phyloP scores from a whole-genome alignment of 805 yeast genomes.

The Yarrowia sp. region DNA sequence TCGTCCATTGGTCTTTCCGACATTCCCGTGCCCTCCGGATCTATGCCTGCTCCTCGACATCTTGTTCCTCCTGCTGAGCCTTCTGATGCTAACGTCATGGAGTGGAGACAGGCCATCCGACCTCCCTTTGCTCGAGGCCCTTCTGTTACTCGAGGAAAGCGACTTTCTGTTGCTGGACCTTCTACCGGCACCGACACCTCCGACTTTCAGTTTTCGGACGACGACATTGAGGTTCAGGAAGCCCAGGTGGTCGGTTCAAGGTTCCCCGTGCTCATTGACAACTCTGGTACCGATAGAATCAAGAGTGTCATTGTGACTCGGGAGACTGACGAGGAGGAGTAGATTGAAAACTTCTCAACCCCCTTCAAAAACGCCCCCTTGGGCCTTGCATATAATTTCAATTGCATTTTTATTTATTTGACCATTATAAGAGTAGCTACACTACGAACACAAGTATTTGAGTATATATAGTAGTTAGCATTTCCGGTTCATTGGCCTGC shows the following conservation, averaged over 20 bases:
- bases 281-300: conserved; percentile 23
- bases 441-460: no score
- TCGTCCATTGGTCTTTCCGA: conserved; percentile 29
- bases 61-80: conserved; percentile 38
- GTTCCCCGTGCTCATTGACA: conserved; percentile 21
- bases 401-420: conserved; percentile 9
- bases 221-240: conserved; percentile 23
- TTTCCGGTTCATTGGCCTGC: no score
- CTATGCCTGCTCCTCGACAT: conserved; percentile 28
- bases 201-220: conserved; percentile 31
- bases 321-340: conserved; percentile 3
- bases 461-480: no score
- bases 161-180: conserved; percentile 1
- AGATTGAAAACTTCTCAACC: no score
- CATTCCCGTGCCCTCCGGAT: conserved; percentile 21
- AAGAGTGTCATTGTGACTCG: conserved; percentile 14
- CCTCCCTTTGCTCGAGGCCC: conserved; percentile 35
- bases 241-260: conserved; percentile 22
- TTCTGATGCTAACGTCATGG: neutral
- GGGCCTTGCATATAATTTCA: conserved; percentile 7
- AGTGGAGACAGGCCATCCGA: conserved; percentile 31
- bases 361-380: neutral
- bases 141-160: conserved; percentile 31
- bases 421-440: no score
- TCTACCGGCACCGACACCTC: neutral